Conservation (phyloP, 192 early-diverging fungal species). For the Allomyces macrogynus region DNA sequence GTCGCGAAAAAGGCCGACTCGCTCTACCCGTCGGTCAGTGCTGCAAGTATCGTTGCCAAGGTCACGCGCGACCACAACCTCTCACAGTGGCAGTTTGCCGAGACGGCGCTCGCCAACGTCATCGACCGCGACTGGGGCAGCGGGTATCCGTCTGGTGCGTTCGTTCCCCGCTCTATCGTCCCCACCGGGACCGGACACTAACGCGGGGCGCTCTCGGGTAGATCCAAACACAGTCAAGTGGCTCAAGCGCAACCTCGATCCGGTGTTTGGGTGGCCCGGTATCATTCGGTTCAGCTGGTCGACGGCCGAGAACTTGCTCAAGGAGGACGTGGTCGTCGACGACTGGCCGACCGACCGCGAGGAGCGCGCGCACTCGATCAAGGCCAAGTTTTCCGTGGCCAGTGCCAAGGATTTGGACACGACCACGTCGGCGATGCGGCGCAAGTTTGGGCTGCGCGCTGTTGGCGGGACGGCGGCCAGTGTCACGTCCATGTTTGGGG, state of each 20-base stretch:
- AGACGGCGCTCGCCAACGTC: background rate
- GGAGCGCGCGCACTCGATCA: background rate
- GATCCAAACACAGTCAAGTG: slow-evolving; percentile 82
- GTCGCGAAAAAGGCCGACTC: slow-evolving; percentile 91
- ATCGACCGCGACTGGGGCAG: slow-evolving; percentile 1
- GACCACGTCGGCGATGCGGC: no score
- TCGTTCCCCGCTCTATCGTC: background rate
- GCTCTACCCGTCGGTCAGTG: slow-evolving; percentile 80
- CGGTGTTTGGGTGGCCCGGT: slow-evolving; percentile 79
- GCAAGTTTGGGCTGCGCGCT: no score
- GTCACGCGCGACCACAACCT: slow-evolving; percentile 27
- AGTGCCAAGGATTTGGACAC: no score
- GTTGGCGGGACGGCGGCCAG: no score
- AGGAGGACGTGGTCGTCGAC: slow-evolving; percentile 31
- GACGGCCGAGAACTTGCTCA: slow-evolving; percentile 54
- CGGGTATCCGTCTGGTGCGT: slow-evolving; percentile 46
- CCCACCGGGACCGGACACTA: background rate
- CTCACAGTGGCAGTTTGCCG: slow-evolving; percentile 19
- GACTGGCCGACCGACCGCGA: slow-evolving; percentile 19
- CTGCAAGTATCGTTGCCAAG: slow-evolving; percentile 92
- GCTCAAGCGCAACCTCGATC: slow-evolving; percentile 55
- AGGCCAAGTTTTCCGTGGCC: background rate
- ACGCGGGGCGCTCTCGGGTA: slow-evolving; percentile 2
- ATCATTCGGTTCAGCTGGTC: slow-evolving; percentile 90
- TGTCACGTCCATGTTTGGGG: no score